These are phyloP conservation scores for Dalbergia cultrata DNA, from an alignment of 306 rosid species.

Conservation along the genomic window DNA sequence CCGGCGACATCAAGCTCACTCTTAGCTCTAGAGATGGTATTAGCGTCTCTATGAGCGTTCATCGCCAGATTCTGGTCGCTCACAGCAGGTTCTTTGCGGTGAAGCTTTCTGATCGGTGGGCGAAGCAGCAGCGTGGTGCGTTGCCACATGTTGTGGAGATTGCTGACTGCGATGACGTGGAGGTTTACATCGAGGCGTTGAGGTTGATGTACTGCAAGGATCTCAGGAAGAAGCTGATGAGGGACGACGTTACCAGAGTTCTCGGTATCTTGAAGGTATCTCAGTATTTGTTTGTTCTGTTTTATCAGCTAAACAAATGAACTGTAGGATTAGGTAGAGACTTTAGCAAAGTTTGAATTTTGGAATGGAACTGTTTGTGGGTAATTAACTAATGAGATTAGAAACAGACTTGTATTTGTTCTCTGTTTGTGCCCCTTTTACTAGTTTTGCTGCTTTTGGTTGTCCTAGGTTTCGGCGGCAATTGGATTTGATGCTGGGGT, in stretches of 20 bases:
- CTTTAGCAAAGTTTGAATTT: constrained; percentile 45
- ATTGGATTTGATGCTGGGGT: constrained; percentile 94
- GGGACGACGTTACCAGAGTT: constrained; percentile 84
- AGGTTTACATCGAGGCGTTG: constrained; percentile 85
- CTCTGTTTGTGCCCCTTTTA: background rate
- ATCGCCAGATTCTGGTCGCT: constrained; percentile 83
- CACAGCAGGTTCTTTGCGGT: constrained; percentile 82
- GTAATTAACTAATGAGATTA: background rate
- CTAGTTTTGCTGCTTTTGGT: constrained; percentile 20
- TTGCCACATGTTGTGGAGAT: constrained; percentile 81
- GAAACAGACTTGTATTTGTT: background rate
- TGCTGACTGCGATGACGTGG: constrained; percentile 95
- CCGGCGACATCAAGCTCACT: constrained; percentile 84
- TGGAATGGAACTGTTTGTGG: constrained; percentile 33
- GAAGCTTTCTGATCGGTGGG: constrained; percentile 86
- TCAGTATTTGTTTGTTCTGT: background rate
- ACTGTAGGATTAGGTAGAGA: constrained; percentile 49
- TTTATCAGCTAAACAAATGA: background rate
- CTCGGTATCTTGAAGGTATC: constrained; percentile 79
- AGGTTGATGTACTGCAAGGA: constrained; percentile 92
- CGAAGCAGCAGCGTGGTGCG: constrained; percentile 65
- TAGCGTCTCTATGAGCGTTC: constrained; percentile 74
- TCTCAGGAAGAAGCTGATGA: constrained; percentile 87
- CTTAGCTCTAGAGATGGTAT: constrained; percentile 80
- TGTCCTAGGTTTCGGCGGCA: constrained; percentile 87